Evolutionary conservation across 2,329 filamentous ascomycete species (phyloP).

Genomic region (Hortaea werneckii): DNA sequence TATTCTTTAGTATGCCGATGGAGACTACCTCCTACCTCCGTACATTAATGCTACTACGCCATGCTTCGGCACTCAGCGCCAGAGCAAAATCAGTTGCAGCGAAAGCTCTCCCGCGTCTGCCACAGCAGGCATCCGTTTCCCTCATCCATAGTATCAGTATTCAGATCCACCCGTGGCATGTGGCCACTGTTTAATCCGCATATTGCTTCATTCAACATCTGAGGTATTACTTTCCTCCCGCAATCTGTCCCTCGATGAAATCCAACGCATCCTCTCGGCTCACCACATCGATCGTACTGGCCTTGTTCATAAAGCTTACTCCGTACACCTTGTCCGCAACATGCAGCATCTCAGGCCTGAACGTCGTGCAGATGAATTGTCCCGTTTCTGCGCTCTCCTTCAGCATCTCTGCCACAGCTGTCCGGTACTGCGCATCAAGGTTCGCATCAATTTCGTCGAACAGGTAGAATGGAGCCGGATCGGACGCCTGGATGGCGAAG

Average conservation of each 20-base stretch:
- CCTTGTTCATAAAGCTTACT: constrained; percentile 85
- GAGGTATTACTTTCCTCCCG: constrained; percentile 22
- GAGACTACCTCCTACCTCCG: too few species aligned
- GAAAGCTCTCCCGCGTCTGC: too few species aligned
- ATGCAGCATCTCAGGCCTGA: constrained; percentile 89
- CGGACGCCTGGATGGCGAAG: constrained; percentile 96
- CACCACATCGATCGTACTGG: constrained; percentile 86
- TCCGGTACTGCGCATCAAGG: constrained; percentile 93
- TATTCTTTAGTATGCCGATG: too few species aligned
- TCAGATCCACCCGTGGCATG: background rate
- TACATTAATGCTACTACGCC: too few species aligned
- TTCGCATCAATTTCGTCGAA: constrained; percentile 99
- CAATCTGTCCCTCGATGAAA: constrained; percentile 79
- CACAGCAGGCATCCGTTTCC: background rate
- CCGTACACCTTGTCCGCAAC: constrained; percentile 98
- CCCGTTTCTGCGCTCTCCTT: constrained; percentile 46
- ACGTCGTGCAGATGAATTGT: constrained; percentile 98
- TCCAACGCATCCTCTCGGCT: constrained; percentile 76
- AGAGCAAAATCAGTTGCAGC: too few species aligned
- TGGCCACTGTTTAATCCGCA: too few species aligned
- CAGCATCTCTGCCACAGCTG: constrained; percentile 83
- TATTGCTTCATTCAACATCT: too few species aligned
- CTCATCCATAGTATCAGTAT: constrained; percentile 4
- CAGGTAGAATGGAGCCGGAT: constrained; percentile 96
- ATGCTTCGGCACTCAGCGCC: too few species aligned